Evolutionary conservation across 108 stramenopile species (phyloP), one percentile per base, ranked within the genome.

Genomic region (Nitzschia palea): DNA sequence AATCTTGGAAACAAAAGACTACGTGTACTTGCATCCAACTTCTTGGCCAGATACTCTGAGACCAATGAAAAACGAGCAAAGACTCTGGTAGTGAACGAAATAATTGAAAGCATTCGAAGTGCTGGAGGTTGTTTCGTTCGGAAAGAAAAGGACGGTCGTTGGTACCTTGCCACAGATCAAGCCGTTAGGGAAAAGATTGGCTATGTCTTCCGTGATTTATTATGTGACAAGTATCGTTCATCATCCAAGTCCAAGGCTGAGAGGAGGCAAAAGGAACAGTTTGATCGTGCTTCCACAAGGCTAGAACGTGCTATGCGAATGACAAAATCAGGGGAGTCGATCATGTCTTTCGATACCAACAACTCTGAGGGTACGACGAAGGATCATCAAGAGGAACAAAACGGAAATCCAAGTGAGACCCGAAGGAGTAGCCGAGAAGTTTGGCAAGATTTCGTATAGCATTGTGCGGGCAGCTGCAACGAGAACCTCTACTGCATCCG

Each of bases 161-260:
- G 68, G 68, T 52, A 32, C 25, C 14, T 65, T 32, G 69, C 65
- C 18, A 42, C 36, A 26, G 51, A 62, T 14, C 8, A 44, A 20
- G 44, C 55, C 42, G 56, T 62, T 31, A 36, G 62, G 10, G 62
- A 70, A 55, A 70, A 77, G 70, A 37, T 68, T 32, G 63, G 69
- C 1, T 61, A 52, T 8, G 59, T 61, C 40, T 67, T 74, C 6
- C 55, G 65, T 10, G 65, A 67, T 22, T 31, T 59, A 20, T 30
- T 74, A 18, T 34, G 29, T 17, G 57, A 66, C 55, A 43, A 60
- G 37, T 65, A 74, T 33, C 32, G 53, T 12, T 60, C 65, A 2
- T 52, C 69, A n/a, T 67, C 73, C 56, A 74, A 74, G 45, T 52
- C 53, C 36, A 70, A 70, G 28, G 31, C 37, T 0, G 48, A 20